phyloP scores from a whole-genome alignment of 805 yeast genomes.

The Wickerhamiella hasegawae region DNA sequence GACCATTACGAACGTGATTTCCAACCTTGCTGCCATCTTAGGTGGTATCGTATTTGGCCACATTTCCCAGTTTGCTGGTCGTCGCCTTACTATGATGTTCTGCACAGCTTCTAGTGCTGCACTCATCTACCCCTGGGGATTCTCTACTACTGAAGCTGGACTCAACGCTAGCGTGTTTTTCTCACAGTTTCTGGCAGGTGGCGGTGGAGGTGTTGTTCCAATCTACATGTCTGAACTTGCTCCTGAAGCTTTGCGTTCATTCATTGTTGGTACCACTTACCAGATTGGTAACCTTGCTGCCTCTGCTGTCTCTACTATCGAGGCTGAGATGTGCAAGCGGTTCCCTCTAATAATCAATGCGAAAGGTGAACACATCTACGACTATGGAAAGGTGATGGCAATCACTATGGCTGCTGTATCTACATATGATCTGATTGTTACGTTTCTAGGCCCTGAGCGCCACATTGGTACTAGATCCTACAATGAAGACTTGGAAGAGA shows the following conservation, averaged over 20 bases:
- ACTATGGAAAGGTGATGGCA: conserved; percentile 60
- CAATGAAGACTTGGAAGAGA: neutral
- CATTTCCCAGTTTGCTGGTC: conserved; percentile 39
- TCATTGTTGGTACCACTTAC: conserved; percentile 45
- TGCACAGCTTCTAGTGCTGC: conserved; percentile 42
- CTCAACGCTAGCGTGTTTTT: conserved; percentile 47
- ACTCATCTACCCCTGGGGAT: conserved; percentile 47
- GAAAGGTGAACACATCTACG: conserved; percentile 24
- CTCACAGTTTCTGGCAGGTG: conserved; percentile 50
- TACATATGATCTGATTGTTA: conserved; percentile 31
- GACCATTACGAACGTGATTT: conserved; percentile 46
- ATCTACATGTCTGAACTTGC: conserved; percentile 50
- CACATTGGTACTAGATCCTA: conserved; percentile 11
- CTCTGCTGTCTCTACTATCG: conserved; percentile 56
- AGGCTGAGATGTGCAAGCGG: conserved; percentile 40
- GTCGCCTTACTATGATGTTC: conserved; percentile 39
- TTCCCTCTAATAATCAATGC: conserved; percentile 37
- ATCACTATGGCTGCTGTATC: conserved; percentile 53
- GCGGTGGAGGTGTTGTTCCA: conserved; percentile 65
- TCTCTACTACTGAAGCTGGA: conserved; percentile 27
- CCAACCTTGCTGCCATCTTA: conserved; percentile 50
- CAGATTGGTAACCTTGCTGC: conserved; percentile 63
- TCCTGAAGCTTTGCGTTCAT: conserved; percentile 46
- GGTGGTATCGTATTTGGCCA: conserved; percentile 53
- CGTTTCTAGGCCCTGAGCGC: conserved; percentile 41